Base-by-base conservation (phyloP, 2,329 filamentous ascomycete species). In the Emericellopsis atlantica region DNA sequence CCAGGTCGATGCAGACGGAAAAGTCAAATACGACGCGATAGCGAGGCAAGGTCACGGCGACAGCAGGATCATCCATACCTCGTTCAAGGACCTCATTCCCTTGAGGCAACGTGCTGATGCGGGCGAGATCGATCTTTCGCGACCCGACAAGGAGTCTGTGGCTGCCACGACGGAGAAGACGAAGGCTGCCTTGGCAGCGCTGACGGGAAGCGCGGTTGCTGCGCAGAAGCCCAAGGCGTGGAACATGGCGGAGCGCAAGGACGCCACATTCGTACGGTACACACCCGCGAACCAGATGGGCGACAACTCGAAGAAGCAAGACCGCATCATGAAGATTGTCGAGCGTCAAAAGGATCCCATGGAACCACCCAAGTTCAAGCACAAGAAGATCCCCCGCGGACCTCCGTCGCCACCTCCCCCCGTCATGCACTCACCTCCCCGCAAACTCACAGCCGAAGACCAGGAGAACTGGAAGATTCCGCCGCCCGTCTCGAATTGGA, bases 241-340 rank as follows among this genome's bases (percentile, higher is more conserved):
- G 51, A 89, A 88, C 53, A 77, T 83, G 7, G 81, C 80, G n/a
- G 73, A 76, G 39, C 74, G 84, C 48, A 81, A 83, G 43, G 90
- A 95, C 44, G 80, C 92, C 6, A 96, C 90, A 0, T 98, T 88
- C 59, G 92, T 98, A 44, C 78, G 87, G 48, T 98, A 98, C 57
- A 96, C 89, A 14, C 92, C 92, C 4, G 86, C 89, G 34, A 90
- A 92, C 53, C 92, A 98, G 65, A 95, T 98, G 87, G 92, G 92
- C 11, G 86, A 77, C 54, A 70, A 88, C 58, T 79, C 76, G 32
- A 82, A 81, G 60, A 94, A 95, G 65, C 86, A 88, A 53, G 89
- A 96, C 54, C 81, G 92, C 12, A 95, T 98, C 49, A 93, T 98
- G 77, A 96, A 96, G 69, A 96, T 98, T 62, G 87, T 95, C 32